Evolutionary conservation across 768 basidiomycete species (phyloP).

Genomic region (Lactarius psammicola): DNA sequence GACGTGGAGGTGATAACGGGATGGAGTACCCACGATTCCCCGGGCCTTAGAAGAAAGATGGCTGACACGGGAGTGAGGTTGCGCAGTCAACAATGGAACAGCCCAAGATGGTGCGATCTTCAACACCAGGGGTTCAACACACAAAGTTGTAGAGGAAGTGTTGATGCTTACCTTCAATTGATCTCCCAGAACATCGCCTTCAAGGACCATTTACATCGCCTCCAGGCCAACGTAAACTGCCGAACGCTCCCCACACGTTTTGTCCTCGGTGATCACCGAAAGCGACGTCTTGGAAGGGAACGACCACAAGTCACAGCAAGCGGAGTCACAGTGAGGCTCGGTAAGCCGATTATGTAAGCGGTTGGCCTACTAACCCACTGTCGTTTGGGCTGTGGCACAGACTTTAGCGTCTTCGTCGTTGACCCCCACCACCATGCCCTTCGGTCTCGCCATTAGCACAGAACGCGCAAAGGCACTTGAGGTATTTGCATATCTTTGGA

Average conservation of each 20-base stretch:
- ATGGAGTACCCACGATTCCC: constrained; percentile 6
- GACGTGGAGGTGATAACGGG: background rate
- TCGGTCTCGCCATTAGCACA: constrained; percentile 75
- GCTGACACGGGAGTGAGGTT: no score
- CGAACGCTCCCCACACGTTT: no score
- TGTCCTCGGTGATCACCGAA: no score
- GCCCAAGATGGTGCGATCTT: no score
- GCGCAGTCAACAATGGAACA: background rate
- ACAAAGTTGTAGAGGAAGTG: no score
- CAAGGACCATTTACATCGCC: no score
- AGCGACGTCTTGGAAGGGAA: no score
- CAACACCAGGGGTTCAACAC: no score
- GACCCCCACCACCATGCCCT: constrained; percentile 49
- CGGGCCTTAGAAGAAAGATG: constrained; percentile 12
- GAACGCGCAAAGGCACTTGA: constrained; percentile 72
- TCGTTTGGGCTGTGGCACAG: background rate
- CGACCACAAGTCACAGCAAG: no score
- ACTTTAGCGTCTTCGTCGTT: constrained; percentile 18
- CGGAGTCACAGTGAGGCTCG: background rate
- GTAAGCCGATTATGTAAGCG: constrained; percentile 15
- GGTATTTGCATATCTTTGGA: constrained; percentile 40
- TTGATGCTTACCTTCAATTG: no score
- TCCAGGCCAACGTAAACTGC: no score
- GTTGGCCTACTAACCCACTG: constrained; percentile 1
- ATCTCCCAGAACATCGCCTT: no score